These are phyloP conservation scores for Aspergillus texensis DNA, from an alignment of 2,329 filamentous ascomycete species.

Conservation along the genomic window DNA sequence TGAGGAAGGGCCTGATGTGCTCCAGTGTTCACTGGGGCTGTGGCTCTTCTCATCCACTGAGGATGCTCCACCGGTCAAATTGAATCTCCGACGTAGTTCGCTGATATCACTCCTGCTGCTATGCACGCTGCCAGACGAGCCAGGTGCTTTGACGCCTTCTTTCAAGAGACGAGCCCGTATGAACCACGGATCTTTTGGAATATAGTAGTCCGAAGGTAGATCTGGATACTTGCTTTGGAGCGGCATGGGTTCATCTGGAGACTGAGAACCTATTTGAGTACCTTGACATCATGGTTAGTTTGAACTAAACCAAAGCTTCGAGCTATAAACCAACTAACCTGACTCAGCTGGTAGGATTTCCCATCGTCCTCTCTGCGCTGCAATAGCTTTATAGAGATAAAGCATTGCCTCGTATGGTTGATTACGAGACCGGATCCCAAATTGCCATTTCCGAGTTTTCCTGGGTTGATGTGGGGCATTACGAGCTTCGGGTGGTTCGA, in stretches of 20 bases:
- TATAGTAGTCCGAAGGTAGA: conserved; percentile 65
- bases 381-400: conserved; percentile 90
- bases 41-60: conserved; percentile 38
- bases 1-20: conserved; percentile 38
- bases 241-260: conserved; percentile 39
- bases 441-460: conserved; percentile 87
- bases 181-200: conserved; percentile 95
- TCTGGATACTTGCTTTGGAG: conserved; percentile 49
- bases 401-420: conserved; percentile 91
- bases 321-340: conserved; percentile 30
- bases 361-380: conserved; percentile 88
- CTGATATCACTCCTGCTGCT: conserved; percentile 47
- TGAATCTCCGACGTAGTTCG: conserved; percentile 44
- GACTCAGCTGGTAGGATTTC: conserved; percentile 57
- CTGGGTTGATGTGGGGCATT: conserved; percentile 54
- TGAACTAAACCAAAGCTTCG: not conserved
- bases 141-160: conserved; percentile 67
- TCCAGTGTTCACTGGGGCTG: conserved; percentile 37
- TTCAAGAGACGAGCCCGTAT: conserved; percentile 89
- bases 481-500: conserved; percentile 58
- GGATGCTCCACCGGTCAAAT: conserved; percentile 35
- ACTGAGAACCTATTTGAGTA: conserved; percentile 35
- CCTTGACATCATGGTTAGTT: conserved; percentile 22
- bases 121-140: conserved; percentile 40
- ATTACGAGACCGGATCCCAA: conserved; percentile 93